Base-by-base conservation (phyloP, 2,329 filamentous ascomycete genomes). In the Ceratocystis cacaofunesta region DNA sequence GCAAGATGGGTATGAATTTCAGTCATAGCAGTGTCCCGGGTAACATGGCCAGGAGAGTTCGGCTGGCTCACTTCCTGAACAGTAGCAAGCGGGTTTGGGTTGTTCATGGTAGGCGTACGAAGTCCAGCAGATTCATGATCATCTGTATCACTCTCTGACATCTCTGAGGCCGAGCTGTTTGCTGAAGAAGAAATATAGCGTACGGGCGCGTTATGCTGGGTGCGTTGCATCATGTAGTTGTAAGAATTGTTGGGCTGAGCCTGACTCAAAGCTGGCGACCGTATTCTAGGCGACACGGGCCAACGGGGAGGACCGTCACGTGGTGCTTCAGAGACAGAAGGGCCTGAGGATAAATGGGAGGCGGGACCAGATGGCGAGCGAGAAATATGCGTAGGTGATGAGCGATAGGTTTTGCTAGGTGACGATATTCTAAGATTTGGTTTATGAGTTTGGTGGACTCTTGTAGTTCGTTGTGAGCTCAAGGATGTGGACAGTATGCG, bases 61-160 rank as follows among this genome's bases (percentile, higher is more conserved):
- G 87, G 85, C 68, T 90, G 83, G 76, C 90, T 94, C 64, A 88
- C 86, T 78, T 96, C 92, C 73, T 96, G 88, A 17, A 97, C 92
- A 0, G 94, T 96, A 76, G 95, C 92, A 66, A 96, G 77, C 28
- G 22, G 17, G 61, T 86, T 84, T 63, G 80, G 78, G 67, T 81
- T 82, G 69, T 85, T 80, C 36, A 68, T 66, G 43, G 79, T 80
- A 25, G 85, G 83, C 19, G 85, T 84, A 72, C 81, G 78, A 76
- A 83, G 77, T 62, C 83, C 84, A 22, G 82, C 76, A 57, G 70
- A 50, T 48, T 77, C 74, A 10, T 72, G 69, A 48, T 84, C 82
- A 69, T 84, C 82, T 65, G 74, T 74, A 68, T 85, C 82, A 69
- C 75, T 79, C 68, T 84, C 81, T 10, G 78, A 77, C 64, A 74